Percentiles rank a stretch among this genome's conserved stretches.
phyloP scores from a whole-genome alignment of 78 protist species.

The Emiliania huxleyi region DNA sequence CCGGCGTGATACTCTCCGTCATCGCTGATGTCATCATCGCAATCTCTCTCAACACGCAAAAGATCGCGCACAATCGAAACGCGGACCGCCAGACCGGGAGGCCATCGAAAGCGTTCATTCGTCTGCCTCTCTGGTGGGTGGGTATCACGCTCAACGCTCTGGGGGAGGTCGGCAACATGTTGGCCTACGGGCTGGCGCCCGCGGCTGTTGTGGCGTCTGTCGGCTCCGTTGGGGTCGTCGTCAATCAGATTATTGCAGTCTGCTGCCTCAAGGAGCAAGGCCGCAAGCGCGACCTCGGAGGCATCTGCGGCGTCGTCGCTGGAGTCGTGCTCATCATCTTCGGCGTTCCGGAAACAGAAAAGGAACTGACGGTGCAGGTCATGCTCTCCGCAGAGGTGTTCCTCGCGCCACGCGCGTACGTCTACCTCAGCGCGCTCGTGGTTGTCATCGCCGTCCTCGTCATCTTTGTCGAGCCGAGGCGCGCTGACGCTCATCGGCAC shows the following conservation, averaged over 20 bases:
- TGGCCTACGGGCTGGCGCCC: slow-evolving; percentile 12
- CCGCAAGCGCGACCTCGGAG: neutral
- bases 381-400: neutral
- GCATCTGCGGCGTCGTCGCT: neutral
- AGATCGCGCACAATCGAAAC: neutral
- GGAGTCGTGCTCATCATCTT: neutral
- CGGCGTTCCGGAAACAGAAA: neutral
- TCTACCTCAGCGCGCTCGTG: neutral
- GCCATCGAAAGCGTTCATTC: neutral
- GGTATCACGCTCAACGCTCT: neutral
- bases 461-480: neutral
- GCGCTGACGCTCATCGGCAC: neutral
- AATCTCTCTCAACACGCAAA: neutral
- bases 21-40: neutral
- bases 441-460: neutral
- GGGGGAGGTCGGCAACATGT: slow-evolving; percentile 33
- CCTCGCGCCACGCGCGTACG: neutral
- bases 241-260: neutral
- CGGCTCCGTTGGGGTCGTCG: neutral
- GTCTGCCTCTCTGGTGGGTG: neutral
- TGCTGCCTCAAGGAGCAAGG: neutral
- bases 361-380: neutral
- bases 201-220: slow-evolving; percentile 34
- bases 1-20: neutral
- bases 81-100: neutral